Conservation (phyloP, 2,329 filamentous ascomycete species). For the Harringtonia aguacate region DNA sequence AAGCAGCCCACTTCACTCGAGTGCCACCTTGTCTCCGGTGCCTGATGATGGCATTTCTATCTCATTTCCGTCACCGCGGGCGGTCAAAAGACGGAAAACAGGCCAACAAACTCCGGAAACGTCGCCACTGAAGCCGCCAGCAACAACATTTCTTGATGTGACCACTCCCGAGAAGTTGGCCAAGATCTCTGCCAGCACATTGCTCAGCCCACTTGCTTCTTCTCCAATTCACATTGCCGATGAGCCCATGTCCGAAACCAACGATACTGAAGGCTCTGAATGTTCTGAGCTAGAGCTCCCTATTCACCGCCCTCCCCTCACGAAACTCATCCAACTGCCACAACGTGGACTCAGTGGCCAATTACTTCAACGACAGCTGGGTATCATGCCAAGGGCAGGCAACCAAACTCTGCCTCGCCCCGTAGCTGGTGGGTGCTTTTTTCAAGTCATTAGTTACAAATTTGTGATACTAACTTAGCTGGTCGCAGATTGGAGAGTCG, state of each 20-base stretch:
- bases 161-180: slow-evolving; percentile 4
- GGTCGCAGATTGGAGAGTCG: slow-evolving; percentile 26
- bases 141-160: slow-evolving; percentile 1
- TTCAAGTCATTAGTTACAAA: background rate
- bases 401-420: slow-evolving; percentile 24
- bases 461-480: background rate
- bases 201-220: slow-evolving; percentile 29
- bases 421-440: slow-evolving; percentile 14
- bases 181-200: slow-evolving; percentile 7
- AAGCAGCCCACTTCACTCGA: background rate
- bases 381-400: slow-evolving; percentile 23
- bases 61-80: slow-evolving; percentile 15
- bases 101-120: slow-evolving; percentile 27
- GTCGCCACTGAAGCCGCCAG: slow-evolving; percentile 21
- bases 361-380: slow-evolving; percentile 28
- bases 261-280: slow-evolving; percentile 15
- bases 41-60: slow-evolving; percentile 8
- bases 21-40: background rate
- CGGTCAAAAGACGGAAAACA: slow-evolving; percentile 26
- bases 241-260: slow-evolving; percentile 18
- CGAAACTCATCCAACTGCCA: slow-evolving; percentile 13
- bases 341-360: slow-evolving; percentile 27
- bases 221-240: slow-evolving; percentile 16
- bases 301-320: background rate
- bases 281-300: slow-evolving; percentile 20